Percentiles rank a stretch among this genome's conserved stretches.
These are phyloP conservation scores for Lachnellula subtilissima DNA, from an alignment of 2,329 filamentous ascomycete genomes.

Conservation along the genomic window DNA sequence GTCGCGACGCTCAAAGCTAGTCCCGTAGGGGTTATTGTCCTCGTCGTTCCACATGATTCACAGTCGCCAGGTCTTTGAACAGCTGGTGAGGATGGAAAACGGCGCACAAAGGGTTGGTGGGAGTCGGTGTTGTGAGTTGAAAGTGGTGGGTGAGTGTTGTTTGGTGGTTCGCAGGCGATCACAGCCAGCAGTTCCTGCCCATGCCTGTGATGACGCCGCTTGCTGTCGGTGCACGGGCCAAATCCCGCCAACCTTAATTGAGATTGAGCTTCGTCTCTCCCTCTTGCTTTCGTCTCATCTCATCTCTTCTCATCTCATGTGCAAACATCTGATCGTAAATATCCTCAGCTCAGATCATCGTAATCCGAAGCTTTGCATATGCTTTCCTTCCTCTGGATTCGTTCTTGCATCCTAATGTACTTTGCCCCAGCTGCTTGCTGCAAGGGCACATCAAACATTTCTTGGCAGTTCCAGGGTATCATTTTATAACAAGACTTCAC, in stretches of 20 bases:
- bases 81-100: constrained; percentile 16
- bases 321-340: too few species aligned
- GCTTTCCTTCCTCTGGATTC: neutral
- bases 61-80: constrained; percentile 44
- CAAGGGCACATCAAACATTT: neutral
- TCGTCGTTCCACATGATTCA: constrained; percentile 95
- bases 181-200: neutral
- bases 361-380: neutral
- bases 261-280: too few species aligned
- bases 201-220: too few species aligned
- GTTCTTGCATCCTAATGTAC: neutral
- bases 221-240: too few species aligned
- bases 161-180: neutral
- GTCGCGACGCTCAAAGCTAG: constrained; percentile 82
- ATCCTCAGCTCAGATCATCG: too few species aligned
- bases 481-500: constrained; percentile 24
- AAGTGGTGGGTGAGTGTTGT: neutral
- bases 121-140: constrained; percentile 6
- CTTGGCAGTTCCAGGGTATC: neutral
- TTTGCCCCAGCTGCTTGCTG: neutral
- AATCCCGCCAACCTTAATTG: too few species aligned
- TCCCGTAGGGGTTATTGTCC: constrained; percentile 95
- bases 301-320: too few species aligned
- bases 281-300: too few species aligned
- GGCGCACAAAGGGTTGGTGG: constrained; percentile 1